phyloP scores from a whole-genome alignment of 768 basidiomycete genomes.

The Calvatia gigantea region DNA sequence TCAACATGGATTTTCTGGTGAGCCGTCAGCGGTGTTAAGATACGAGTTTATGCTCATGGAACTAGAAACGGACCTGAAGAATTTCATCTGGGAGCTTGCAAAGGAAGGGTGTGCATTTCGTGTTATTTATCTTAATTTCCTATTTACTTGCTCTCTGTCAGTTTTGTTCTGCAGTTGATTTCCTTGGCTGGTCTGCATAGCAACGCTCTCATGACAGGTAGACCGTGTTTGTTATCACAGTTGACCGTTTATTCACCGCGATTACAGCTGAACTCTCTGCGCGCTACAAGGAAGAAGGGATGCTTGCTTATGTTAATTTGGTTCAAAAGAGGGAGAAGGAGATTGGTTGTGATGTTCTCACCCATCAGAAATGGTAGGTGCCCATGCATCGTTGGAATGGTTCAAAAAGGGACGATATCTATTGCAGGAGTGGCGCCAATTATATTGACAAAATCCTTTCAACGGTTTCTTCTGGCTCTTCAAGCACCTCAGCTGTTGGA shows the following conservation, averaged over 20 bases:
- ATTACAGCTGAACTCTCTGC: constrained; percentile 70
- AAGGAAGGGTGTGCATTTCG: constrained; percentile 66
- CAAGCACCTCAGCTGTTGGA: constrained; percentile 79
- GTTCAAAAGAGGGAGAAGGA: constrained; percentile 88
- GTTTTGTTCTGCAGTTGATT: constrained; percentile 85
- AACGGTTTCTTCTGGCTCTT: constrained; percentile 83
- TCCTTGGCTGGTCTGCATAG: constrained; percentile 90
- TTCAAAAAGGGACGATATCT: not conserved
- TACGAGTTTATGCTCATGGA: constrained; percentile 3
- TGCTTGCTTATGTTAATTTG: constrained; percentile 89
- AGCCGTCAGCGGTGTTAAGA: constrained; percentile 8
- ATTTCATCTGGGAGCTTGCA: constrained; percentile 86
- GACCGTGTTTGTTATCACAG: constrained; percentile 15
- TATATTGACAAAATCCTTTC: constrained; percentile 86
- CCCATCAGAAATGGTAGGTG: constrained; percentile 87
- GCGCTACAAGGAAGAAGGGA: constrained; percentile 81
- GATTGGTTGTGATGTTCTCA: constrained; percentile 85
- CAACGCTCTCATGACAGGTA: constrained; percentile 75
- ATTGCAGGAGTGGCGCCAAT: constrained; percentile 79
- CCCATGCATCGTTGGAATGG: constrained; percentile 8
- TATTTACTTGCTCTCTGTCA: constrained; percentile 23
- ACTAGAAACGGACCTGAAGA: constrained; percentile 72
- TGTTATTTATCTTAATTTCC: not conserved
- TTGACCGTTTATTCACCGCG: constrained; percentile 1
- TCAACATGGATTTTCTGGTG: constrained; percentile 73